Evolutionary conservation across 2,329 filamentous ascomycete species (phyloP).

Genomic region (Aspergillus fumigatiaffinis): DNA sequence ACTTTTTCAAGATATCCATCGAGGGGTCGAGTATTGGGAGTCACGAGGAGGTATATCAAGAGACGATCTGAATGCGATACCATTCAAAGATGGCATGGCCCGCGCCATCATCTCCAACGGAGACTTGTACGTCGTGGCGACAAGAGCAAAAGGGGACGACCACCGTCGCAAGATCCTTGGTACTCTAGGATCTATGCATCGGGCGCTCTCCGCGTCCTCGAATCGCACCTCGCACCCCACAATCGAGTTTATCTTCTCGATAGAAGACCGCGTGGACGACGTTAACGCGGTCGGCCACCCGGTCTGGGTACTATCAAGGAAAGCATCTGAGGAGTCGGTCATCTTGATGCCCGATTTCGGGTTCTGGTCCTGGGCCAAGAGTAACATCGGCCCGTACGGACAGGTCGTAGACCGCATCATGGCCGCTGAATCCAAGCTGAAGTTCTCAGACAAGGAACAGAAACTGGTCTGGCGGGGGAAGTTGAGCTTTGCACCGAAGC

Average conservation of each 20-base stretch:
- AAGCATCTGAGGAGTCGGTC: conserved; percentile 30
- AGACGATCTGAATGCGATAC: neutral
- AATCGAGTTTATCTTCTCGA: conserved; percentile 39
- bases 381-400: conserved; percentile 19
- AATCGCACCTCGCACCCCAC: neutral
- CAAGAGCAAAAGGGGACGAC: neutral
- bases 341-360: conserved; percentile 50
- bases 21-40: conserved; percentile 1
- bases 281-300: conserved; percentile 23
- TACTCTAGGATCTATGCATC: conserved; percentile 1
- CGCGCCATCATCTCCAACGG: conserved; percentile 4
- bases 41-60: neutral
- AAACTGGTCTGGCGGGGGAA: conserved; percentile 45
- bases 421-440: conserved; percentile 15
- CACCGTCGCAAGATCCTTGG: conserved; percentile 2
- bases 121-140: conserved; percentile 1
- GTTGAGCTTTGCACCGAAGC: conserved; percentile 29
- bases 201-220: neutral
- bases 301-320: conserved; percentile 37
- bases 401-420: conserved; percentile 18
- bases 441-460: conserved; percentile 23
- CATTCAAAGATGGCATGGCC: conserved; percentile 1
- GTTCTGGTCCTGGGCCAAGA: conserved; percentile 41
- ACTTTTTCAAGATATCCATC: conserved; percentile 2
- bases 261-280: conserved; percentile 37